Conservation (phyloP, 208 protist genomes). For the Leishmania turanica region DNA sequence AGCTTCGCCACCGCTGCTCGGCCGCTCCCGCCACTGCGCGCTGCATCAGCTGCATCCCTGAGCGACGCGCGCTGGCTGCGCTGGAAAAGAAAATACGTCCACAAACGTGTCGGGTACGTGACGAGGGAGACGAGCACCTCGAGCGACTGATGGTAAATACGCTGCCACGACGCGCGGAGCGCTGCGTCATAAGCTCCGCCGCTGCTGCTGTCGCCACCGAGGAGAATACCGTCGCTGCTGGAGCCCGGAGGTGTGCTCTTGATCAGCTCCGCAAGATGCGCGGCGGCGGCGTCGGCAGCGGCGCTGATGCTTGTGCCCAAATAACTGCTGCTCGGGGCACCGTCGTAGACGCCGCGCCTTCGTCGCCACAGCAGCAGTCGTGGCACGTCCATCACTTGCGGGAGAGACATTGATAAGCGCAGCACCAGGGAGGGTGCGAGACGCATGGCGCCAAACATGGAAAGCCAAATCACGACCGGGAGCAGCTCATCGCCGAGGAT, state of each 20-base stretch:
- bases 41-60: not conserved
- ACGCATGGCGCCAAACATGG: slow-evolving; percentile 25
- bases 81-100: slow-evolving; percentile 24
- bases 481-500: slow-evolving; percentile 29
- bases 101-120: slow-evolving; percentile 24
- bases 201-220: not conserved
- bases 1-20: slow-evolving; percentile 6
- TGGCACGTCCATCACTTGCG: slow-evolving; percentile 30
- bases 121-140: slow-evolving; percentile 16
- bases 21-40: not conserved
- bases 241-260: slow-evolving; percentile 15
- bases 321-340: not conserved
- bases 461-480: slow-evolving; percentile 24
- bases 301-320: not conserved
- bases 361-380: slow-evolving; percentile 31
- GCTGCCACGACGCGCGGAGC: slow-evolving; percentile 9
- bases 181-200: not conserved
- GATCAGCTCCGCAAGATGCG: slow-evolving; percentile 20
- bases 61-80: slow-evolving; percentile 11
- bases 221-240: not conserved
- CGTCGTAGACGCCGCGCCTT: not conserved
- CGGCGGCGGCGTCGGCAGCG: slow-evolving; percentile 24
- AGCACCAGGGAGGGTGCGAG: slow-evolving; percentile 23
- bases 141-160: not conserved
- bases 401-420: slow-evolving; percentile 26